phyloP scores from a whole-genome alignment of 495 filamentous ascomycete genomes.

The Penicillium pulvis region DNA sequence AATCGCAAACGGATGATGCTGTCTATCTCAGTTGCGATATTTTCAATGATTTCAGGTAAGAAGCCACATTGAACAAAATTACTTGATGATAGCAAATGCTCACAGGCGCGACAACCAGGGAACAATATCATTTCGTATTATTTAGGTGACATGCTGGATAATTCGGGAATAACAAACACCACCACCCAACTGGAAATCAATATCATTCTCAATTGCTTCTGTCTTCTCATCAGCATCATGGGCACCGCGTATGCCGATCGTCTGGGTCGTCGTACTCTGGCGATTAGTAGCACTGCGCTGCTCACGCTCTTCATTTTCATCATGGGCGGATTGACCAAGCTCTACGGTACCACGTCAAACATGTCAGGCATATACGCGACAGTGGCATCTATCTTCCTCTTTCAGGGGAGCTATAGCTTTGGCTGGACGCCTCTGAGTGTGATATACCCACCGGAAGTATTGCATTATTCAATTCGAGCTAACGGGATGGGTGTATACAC shows the following conservation, averaged over 20 bases:
- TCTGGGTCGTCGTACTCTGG: slow-evolving; percentile 2
- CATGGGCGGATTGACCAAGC: slow-evolving; percentile 4
- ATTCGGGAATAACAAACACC: slow-evolving; percentile 7
- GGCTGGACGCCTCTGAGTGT: slow-evolving; percentile 6
- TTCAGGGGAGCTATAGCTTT: slow-evolving; percentile 10
- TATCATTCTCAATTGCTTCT: slow-evolving; percentile 6
- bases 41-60: slow-evolving; percentile 9
- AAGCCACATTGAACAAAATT: background rate
- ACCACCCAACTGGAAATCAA: slow-evolving; percentile 9
- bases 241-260: background rate
- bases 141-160: background rate
- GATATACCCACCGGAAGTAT: slow-evolving; percentile 8
- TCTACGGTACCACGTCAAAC: slow-evolving; percentile 3
- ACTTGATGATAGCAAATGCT: background rate
- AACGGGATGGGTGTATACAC: slow-evolving; percentile 10
- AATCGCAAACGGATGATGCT: slow-evolving; percentile 7
- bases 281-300: background rate
- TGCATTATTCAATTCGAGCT: slow-evolving; percentile 4
- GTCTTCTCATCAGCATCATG: background rate
- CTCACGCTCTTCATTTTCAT: slow-evolving; percentile 9
- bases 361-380: slow-evolving; percentile 9
- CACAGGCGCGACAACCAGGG: no score
- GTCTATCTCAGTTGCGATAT: slow-evolving; percentile 1
- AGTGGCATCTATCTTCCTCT: slow-evolving; percentile 10
- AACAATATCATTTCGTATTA: no score